These are phyloP conservation scores for Vigna reflexopilosa DNA, from an alignment of 306 rosid genomes.

Conservation along the genomic window DNA sequence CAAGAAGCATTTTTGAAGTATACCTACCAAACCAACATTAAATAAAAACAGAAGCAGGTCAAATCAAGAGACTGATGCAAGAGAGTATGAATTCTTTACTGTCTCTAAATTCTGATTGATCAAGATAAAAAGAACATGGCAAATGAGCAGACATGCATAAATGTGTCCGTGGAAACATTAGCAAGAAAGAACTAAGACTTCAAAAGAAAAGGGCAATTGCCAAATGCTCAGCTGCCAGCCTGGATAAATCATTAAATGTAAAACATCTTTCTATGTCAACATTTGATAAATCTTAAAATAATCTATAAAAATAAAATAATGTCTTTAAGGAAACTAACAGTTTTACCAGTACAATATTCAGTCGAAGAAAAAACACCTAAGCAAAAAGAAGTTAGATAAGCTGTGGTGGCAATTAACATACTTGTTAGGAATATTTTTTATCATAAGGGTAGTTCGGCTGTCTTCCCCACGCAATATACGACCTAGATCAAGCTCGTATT, in stretches of 20 bases:
- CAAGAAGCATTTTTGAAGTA: slow-evolving; percentile 85
- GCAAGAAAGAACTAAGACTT: not conserved
- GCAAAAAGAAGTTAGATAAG: slow-evolving; percentile 1
- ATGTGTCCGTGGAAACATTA: not conserved
- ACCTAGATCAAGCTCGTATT: slow-evolving; percentile 68
- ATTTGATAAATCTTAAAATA: slow-evolving; percentile 15
- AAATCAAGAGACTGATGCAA: slow-evolving; percentile 11
- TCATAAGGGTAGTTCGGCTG: slow-evolving; percentile 75
- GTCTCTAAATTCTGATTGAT: slow-evolving; percentile 16
- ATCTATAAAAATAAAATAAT: slow-evolving; percentile 27
- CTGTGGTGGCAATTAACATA: slow-evolving; percentile 41
- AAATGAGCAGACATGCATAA: slow-evolving; percentile 23
- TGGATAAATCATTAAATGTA: slow-evolving; percentile 16
- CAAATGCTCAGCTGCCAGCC: slow-evolving; percentile 27
- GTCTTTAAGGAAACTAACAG: slow-evolving; percentile 12
- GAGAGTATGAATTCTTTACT: slow-evolving; percentile 17
- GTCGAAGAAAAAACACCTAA: not conserved
- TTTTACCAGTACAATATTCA: not conserved
- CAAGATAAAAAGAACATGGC: not conserved
- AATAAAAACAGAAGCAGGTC: slow-evolving; percentile 8
- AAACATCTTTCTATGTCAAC: not conserved
- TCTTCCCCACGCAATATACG: slow-evolving; percentile 70
- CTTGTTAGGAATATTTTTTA: slow-evolving; percentile 85
- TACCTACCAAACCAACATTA: slow-evolving; percentile 49
- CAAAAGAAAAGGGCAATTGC: slow-evolving; percentile 4